phyloP scores from a whole-genome alignment of 768 basidiomycete species.

The Pleurotus citrinopileatus region DNA sequence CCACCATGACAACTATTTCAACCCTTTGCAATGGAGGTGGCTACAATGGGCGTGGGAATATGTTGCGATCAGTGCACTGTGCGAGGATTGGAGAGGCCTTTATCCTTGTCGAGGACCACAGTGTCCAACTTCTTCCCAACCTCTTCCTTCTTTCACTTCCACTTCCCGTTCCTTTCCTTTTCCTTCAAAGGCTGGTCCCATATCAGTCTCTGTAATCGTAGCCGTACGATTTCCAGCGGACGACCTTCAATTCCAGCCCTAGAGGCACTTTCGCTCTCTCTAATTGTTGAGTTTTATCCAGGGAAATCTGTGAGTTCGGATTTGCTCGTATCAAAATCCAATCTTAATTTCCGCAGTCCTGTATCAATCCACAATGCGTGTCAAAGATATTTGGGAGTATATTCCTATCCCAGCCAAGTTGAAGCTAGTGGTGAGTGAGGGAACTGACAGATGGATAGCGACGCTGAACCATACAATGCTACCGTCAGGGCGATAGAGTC shows the following conservation, averaged over 20 bases:
- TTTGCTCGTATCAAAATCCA: not conserved
- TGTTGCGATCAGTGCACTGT: not conserved
- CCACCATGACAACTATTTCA: conserved; percentile 5
- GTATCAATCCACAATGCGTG: conserved; percentile 18
- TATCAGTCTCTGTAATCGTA: conserved; percentile 15
- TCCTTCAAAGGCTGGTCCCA: conserved; percentile 19
- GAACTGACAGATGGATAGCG: not conserved
- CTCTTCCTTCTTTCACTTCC: conserved; percentile 17
- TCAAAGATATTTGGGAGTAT: conserved; percentile 28
- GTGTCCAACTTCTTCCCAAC: conserved; percentile 4
- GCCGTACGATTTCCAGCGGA: not conserved
- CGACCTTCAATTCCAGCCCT: conserved; percentile 16
- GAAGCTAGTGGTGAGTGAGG: conserved; percentile 45
- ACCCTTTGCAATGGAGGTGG: conserved; percentile 1
- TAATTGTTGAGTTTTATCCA: not conserved
- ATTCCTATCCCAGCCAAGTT: conserved; percentile 34
- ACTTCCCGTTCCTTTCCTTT: conserved; percentile 15
- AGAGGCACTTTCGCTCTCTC: conserved; percentile 10
- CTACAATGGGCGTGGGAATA: conserved; percentile 6
- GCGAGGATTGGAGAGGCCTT: not conserved
- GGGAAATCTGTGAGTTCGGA: conserved; percentile 1
- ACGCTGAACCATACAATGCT: conserved; percentile 1
- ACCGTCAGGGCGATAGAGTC: conserved; percentile 61
- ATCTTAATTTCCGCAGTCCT: not conserved
- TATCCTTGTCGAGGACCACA: conserved; percentile 3